A percentile compares a stretch with the other conserved stretches of the same genome.
Evolutionary conservation across 164 flowering plant genomes (phyloP).

Genomic region (Liquidambar formosana): DNA sequence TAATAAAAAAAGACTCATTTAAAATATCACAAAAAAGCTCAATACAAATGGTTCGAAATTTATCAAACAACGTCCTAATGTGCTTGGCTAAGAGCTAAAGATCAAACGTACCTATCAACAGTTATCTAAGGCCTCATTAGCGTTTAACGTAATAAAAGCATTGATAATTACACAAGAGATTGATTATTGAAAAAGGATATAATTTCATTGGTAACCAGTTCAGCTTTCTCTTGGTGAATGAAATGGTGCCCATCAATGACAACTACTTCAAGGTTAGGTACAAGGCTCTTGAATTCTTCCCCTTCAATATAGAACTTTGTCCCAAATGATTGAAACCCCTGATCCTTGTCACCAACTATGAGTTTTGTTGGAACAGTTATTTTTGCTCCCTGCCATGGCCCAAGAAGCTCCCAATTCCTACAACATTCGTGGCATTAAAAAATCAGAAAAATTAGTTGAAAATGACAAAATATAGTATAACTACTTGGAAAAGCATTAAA

Average conservation of each 20-base stretch:
- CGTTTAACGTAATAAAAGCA: too few relatives aligned
- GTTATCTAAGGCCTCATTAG: too few relatives aligned
- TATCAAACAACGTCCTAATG: too few relatives aligned
- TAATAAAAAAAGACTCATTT: too few relatives aligned
- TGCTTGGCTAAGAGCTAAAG: too few relatives aligned
- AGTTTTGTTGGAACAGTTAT: slow-evolving; percentile 29
- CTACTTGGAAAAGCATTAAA: too few relatives aligned
- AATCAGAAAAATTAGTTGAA: too few relatives aligned
- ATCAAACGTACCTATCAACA: too few relatives aligned
- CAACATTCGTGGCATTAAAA: neutral
- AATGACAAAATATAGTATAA: too few relatives aligned
- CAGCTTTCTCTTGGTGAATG: slow-evolving; percentile 25
- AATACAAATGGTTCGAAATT: too few relatives aligned
- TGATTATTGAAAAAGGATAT: slow-evolving; percentile 14
- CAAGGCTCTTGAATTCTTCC: slow-evolving; percentile 12
- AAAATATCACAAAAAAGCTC: too few relatives aligned
- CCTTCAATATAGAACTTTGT: slow-evolving; percentile 23
- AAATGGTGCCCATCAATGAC: slow-evolving; percentile 30
- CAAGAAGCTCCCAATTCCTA: slow-evolving; percentile 33
- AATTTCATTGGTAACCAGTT: slow-evolving; percentile 26
- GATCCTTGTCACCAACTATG: slow-evolving; percentile 26
- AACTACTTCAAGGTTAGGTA: slow-evolving; percentile 26
- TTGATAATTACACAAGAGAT: too few relatives aligned
- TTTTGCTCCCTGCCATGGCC: slow-evolving; percentile 35
- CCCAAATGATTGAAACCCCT: slow-evolving; percentile 24